These are phyloP conservation scores for Allomyces macrogynus DNA, from an alignment of 192 early-diverging fungal genomes.

Conservation along the genomic window DNA sequence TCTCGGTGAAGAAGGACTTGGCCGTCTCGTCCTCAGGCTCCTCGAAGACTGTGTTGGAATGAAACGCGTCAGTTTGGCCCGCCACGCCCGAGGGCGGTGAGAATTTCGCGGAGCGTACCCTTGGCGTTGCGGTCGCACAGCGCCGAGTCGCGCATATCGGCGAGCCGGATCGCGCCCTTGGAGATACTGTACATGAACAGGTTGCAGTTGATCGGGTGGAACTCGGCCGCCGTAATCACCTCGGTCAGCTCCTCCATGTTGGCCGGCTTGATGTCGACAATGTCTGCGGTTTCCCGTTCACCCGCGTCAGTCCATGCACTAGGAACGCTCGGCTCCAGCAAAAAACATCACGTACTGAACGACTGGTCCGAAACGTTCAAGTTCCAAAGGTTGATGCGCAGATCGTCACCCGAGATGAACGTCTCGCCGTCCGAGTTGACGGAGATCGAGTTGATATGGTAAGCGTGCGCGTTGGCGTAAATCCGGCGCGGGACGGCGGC, in stretches of 20 bases:
- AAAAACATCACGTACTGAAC: slow-evolving; percentile 32
- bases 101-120: slow-evolving; percentile 26
- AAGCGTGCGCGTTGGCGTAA: slow-evolving; percentile 94
- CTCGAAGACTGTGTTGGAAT: slow-evolving; percentile 51
- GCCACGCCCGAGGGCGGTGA: background rate
- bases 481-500: slow-evolving; percentile 86
- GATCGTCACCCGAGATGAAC: slow-evolving; percentile 89
- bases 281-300: slow-evolving; percentile 32
- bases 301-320: too few species aligned
- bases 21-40: slow-evolving; percentile 80
- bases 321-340: background rate
- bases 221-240: slow-evolving; percentile 96
- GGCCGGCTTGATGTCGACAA: slow-evolving; percentile 99
- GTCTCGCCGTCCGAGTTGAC: slow-evolving; percentile 97
- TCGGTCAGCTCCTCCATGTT: slow-evolving; percentile 99
- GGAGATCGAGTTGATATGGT: slow-evolving; percentile 99
- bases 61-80: background rate
- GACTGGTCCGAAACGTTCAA: slow-evolving; percentile 91
- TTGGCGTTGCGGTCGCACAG: slow-evolving; percentile 89
- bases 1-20: slow-evolving; percentile 99
- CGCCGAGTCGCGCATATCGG: slow-evolving; percentile 86
- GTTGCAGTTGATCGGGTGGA: slow-evolving; percentile 90
- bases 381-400: slow-evolving; percentile 98
- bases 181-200: slow-evolving; percentile 96
- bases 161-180: slow-evolving; percentile 92